phyloP scores from a whole-genome alignment of 805 yeast species.

The Candida stauntonica region DNA sequence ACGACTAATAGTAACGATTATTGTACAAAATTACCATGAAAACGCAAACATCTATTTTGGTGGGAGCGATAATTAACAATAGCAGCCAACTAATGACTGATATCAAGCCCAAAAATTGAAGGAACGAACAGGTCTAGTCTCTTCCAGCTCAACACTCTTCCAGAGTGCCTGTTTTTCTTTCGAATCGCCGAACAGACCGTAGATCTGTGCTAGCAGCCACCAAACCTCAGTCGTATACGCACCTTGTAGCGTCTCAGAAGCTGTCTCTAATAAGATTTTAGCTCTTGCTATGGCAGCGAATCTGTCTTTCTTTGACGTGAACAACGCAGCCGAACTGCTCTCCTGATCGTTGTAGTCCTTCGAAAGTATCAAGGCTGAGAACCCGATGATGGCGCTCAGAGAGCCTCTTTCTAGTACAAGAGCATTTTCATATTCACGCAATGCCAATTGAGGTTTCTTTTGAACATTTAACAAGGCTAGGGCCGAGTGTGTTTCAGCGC shows the following conservation, averaged over 20 bases:
- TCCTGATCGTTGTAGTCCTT: background rate
- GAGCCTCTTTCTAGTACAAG: conserved; percentile 12
- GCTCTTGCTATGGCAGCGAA: conserved; percentile 49
- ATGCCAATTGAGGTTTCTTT: conserved; percentile 36
- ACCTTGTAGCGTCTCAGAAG: conserved; percentile 37
- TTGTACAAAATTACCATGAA: background rate
- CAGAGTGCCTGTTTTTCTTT: conserved; percentile 48
- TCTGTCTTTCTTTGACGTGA: conserved; percentile 51
- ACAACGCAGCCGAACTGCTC: conserved; percentile 23
- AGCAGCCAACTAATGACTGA: too few relatives aligned
- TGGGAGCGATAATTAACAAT: too few relatives aligned
- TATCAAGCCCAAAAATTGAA: too few relatives aligned
- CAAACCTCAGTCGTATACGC: conserved; percentile 55
- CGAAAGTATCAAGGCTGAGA: conserved; percentile 18
- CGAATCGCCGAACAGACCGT: conserved; percentile 53
- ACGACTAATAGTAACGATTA: background rate
- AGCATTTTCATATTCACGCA: conserved; percentile 59
- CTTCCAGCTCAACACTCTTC: conserved; percentile 63
- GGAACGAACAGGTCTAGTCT: conserved; percentile 49
- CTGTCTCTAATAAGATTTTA: conserved; percentile 35
- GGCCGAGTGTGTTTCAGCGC: conserved; percentile 44
- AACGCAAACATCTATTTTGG: background rate
- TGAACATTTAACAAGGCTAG: conserved; percentile 36
- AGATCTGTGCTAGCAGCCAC: conserved; percentile 61
- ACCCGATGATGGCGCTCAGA: conserved; percentile 19